A percentile compares a stretch with the other conserved stretches of the same genome.
phyloP scores from a whole-genome alignment of 768 basidiomycete genomes.

The Leccinum broughii region DNA sequence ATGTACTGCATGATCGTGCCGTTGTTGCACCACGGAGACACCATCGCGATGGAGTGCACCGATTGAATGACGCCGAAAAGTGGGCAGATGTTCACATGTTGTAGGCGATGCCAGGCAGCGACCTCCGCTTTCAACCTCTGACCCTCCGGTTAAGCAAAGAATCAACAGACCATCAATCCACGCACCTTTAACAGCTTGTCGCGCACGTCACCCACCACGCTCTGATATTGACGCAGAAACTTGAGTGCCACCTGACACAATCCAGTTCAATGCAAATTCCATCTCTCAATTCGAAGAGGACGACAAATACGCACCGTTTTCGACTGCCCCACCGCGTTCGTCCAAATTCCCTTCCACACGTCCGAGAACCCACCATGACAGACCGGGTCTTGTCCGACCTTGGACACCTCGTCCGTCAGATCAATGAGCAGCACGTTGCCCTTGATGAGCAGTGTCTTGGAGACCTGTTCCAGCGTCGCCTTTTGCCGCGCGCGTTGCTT shows the following conservation, averaged over 20 bases:
- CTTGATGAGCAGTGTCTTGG: conserved; percentile 54
- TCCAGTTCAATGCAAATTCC: conserved; percentile 2
- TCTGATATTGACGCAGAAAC: conserved; percentile 47
- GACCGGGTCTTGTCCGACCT: conserved; percentile 47
- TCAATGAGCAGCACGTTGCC: conserved; percentile 51
- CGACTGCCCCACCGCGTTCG: conserved; percentile 42
- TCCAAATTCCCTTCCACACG: conserved; percentile 61
- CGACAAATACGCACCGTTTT: conserved; percentile 17
- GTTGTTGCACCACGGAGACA: conserved; percentile 64
- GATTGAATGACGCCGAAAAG: conserved; percentile 56
- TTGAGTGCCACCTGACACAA: conserved; percentile 54
- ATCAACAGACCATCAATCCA: neutral
- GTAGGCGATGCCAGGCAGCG: conserved; percentile 56
- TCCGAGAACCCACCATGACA: conserved; percentile 60
- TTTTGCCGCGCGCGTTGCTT: conserved; percentile 60
- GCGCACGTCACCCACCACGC: conserved; percentile 50
- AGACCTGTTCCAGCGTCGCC: conserved; percentile 52
- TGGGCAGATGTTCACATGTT: conserved; percentile 54
- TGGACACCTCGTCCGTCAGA: conserved; percentile 54
- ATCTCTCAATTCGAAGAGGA: neutral
- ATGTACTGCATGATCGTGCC: conserved; percentile 56
- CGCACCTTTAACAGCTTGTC: conserved; percentile 53
- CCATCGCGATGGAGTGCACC: conserved; percentile 56
- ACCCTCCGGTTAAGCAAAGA: neutral
- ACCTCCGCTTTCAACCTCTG: conserved; percentile 60